Evolutionary conservation across 306 rosid genomes (phyloP), one percentile per base, ranked within the genome.

Genomic region (Amphicarpaea edgeworthii): DNA sequence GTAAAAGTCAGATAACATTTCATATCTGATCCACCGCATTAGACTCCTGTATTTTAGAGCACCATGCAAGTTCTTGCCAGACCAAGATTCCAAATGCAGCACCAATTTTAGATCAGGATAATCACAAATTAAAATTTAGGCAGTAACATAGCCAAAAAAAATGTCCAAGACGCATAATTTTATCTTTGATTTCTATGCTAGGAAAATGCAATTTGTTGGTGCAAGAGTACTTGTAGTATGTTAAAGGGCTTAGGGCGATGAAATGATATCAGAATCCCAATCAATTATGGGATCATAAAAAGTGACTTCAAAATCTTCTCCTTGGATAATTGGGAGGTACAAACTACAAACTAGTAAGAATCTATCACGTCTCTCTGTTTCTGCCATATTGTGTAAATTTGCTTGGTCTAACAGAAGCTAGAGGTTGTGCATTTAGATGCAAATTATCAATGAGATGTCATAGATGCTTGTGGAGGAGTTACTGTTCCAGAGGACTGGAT

Each of bases 391-490:
- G 28, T 49, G 41, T 23, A 23, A 21, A 20, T 46, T 78, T 58
- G 64, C 23, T 46, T 55, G 8, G 19, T 43, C 24, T 14, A 59
- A 65, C 15, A 65, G 32, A 54, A 23, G 34, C 37, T 15, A 55
- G 12, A 37, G 54, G 15, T 50, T 14, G 17, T 62, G 24, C 37
- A 21, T 65, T 53, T 16, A 40, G 49, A 65, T 38, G 46, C 24
- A 8, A 2, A 32, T 61, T 6, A 26, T 26, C 72, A 49, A 59
- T 40, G 46, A 46, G 38, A 71, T 71, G 65, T 11, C 20, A 50
- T 51, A 63, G 3, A 51, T 51, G 73, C 73, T 71, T 40, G 58
- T 72, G 20, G 47, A 70, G 50, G 47, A 77, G 20, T 55, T 68
- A 45, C 41, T n/a, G 23, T 14, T 55, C 21, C 60, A 42, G 76